A percentile compares a stretch with the other conserved stretches of the same genome.
Evolutionary conservation across 306 rosid genomes (phyloP).

Genomic region (Arachis hypogaea): DNA sequence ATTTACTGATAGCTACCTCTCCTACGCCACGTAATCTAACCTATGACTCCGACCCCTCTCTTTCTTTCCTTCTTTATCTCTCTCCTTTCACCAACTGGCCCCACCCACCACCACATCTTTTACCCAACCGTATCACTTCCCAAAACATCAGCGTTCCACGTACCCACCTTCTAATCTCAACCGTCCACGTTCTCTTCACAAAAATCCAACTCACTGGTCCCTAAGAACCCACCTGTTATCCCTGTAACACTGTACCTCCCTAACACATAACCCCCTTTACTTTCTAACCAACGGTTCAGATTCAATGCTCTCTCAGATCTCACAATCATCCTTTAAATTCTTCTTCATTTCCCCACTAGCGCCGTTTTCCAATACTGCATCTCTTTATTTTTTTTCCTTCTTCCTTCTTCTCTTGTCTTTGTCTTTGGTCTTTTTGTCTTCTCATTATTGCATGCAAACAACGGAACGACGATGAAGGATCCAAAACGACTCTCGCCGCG

Average conservation of each 20-base stretch:
- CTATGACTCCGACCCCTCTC: constrained; percentile 35
- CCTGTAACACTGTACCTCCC: not conserved
- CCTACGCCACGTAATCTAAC: constrained; percentile 61
- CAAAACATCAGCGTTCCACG: constrained; percentile 51
- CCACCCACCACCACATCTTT: constrained; percentile 44
- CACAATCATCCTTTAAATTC: constrained; percentile 37
- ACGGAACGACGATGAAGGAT: constrained; percentile 24
- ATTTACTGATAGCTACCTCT: constrained; percentile 36
- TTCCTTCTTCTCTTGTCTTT: not conserved
- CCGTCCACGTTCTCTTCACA: constrained; percentile 70
- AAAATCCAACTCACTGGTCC: constrained; percentile 51
- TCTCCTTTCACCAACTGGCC: constrained; percentile 36
- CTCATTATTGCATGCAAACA: constrained; percentile 30
- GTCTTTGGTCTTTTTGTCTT: not conserved
- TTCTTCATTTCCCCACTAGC: not conserved
- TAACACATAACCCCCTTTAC: constrained; percentile 15
- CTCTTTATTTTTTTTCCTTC: not conserved
- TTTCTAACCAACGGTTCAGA: constrained; percentile 41
- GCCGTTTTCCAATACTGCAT: not conserved
- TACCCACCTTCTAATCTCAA: constrained; percentile 29
- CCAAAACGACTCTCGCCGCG: constrained; percentile 9
- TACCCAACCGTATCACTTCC: constrained; percentile 42
- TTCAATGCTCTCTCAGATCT: constrained; percentile 31
- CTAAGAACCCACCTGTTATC: constrained; percentile 46
- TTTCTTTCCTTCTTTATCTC: not conserved